A percentile compares a stretch with the other conserved stretches of the same genome.
Conservation (phyloP, 1,284 basidiomycete species). For the Rhodotorula sp. region DNA sequence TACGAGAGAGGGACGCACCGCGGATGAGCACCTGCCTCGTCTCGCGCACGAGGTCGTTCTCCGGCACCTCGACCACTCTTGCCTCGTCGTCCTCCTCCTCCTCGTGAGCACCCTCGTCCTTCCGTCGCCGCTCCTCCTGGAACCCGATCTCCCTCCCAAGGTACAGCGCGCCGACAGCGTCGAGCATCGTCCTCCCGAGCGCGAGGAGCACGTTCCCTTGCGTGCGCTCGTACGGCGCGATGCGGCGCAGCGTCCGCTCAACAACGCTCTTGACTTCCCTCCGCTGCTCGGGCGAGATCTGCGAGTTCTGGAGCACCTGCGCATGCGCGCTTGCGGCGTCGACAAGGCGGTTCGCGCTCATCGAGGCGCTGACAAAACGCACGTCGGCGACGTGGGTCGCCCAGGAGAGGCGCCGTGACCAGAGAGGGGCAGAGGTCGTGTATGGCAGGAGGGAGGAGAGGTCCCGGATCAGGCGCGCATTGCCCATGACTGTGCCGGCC, state of each 20-base stretch:
- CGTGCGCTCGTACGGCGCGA: slow-evolving; percentile 36
- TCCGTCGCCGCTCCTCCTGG: slow-evolving; percentile 20
- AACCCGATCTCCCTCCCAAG: slow-evolving; percentile 22
- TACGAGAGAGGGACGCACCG: slow-evolving; percentile 17
- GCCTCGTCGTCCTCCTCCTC: slow-evolving; percentile 53
- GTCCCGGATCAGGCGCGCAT: slow-evolving; percentile 37
- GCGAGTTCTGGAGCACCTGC: slow-evolving; percentile 17
- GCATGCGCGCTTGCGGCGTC: slow-evolving; percentile 31
- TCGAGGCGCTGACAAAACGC: slow-evolving; percentile 34
- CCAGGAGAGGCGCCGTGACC: slow-evolving; percentile 34
- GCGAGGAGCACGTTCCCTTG: slow-evolving; percentile 36
- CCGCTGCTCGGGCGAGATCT: slow-evolving; percentile 7
- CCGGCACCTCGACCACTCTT: slow-evolving; percentile 29
- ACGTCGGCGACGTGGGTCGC: slow-evolving; percentile 42
- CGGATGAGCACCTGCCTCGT: slow-evolving; percentile 43
- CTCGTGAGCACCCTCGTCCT: slow-evolving; percentile 46
- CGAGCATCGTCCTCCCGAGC: slow-evolving; percentile 38
- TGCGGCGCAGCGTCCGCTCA: slow-evolving; percentile 26
- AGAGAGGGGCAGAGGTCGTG: slow-evolving; percentile 19
- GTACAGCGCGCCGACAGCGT: slow-evolving; percentile 36
- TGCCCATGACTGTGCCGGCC: slow-evolving; percentile 39
- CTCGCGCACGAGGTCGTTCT: slow-evolving; percentile 42
- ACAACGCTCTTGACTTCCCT: slow-evolving; percentile 31
- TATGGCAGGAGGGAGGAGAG: slow-evolving; percentile 36
- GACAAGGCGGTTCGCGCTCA: slow-evolving; percentile 37